Conservation (phyloP, 106 monocot genomes). For the Alisma plantagoaquatica region DNA sequence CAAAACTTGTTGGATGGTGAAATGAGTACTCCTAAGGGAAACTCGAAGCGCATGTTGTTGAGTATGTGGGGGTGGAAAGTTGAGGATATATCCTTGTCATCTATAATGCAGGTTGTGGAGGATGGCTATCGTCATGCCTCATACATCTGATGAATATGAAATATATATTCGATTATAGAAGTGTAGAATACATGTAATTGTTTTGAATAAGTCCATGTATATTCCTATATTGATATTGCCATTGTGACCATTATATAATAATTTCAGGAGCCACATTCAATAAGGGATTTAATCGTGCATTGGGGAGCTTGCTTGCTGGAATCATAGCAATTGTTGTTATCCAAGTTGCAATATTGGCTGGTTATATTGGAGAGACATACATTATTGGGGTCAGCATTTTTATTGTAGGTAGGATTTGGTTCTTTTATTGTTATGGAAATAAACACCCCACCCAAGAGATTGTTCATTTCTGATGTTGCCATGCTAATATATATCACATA, state of each 20-base stretch:
- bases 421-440: too few relatives aligned
- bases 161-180: background rate
- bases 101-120: too few relatives aligned
- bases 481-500: too few relatives aligned
- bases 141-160: background rate
- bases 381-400: constrained; percentile 72
- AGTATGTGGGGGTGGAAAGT: too few relatives aligned
- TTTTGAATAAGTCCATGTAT: background rate
- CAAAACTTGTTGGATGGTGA: too few relatives aligned
- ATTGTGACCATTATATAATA: background rate
- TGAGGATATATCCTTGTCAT: too few relatives aligned
- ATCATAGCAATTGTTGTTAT: constrained; percentile 51
- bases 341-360: constrained; percentile 47
- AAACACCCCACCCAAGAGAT: background rate
- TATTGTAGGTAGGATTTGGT: background rate
- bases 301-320: constrained; percentile 72
- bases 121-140: too few relatives aligned
- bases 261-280: constrained; percentile 63
- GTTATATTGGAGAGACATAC: constrained; percentile 42
- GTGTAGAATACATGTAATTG: background rate
- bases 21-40: too few relatives aligned
- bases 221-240: background rate
- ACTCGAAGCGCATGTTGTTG: too few relatives aligned
- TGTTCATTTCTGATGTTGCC: background rate
- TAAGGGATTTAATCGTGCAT: constrained; percentile 61